Evolutionary conservation across 768 basidiomycete species (phyloP).

Genomic region (Calvatia gigantea): DNA sequence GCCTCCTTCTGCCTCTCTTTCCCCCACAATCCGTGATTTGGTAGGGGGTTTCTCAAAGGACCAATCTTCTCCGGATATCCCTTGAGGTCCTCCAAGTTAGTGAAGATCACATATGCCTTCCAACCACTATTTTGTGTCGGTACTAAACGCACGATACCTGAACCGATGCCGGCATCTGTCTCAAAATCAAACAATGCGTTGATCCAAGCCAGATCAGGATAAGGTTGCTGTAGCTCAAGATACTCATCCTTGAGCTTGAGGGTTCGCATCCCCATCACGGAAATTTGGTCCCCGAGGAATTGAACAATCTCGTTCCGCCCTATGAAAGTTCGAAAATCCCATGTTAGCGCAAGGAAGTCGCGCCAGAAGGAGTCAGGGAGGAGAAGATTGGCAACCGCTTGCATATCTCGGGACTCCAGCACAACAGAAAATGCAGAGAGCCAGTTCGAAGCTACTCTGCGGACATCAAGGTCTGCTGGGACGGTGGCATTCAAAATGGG

Average conservation of each 20-base stretch:
- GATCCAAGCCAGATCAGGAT: slow-evolving; percentile 44
- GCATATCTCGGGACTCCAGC: slow-evolving; percentile 14
- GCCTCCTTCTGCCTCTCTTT: slow-evolving; percentile 32
- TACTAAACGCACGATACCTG: slow-evolving; percentile 44
- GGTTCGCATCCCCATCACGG: slow-evolving; percentile 24
- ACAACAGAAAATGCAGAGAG: slow-evolving; percentile 20
- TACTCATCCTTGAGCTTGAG: slow-evolving; percentile 24
- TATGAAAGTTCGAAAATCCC: slow-evolving; percentile 48
- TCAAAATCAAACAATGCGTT: slow-evolving; percentile 44
- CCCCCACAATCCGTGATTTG: slow-evolving; percentile 49
- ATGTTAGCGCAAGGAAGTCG: slow-evolving; percentile 50
- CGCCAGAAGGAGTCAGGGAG: slow-evolving; percentile 36
- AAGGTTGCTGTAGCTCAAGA: slow-evolving; percentile 30
- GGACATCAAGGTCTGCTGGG: slow-evolving; percentile 19
- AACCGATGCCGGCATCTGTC: slow-evolving; percentile 35
- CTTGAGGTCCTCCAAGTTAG: slow-evolving; percentile 45
- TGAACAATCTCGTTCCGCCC: slow-evolving; percentile 30
- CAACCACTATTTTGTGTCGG: slow-evolving; percentile 30
- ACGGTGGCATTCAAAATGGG: slow-evolving; percentile 20
- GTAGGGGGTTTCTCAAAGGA: slow-evolving; percentile 28
- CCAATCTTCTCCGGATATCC: slow-evolving; percentile 41
- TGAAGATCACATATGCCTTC: slow-evolving; percentile 52
- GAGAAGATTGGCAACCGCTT: slow-evolving; percentile 17
- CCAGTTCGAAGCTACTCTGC: slow-evolving; percentile 23
- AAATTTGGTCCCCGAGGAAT: slow-evolving; percentile 37